Evolutionary conservation across 495 filamentous ascomycete species (phyloP).

Genomic region (Haplographium delicatum): DNA sequence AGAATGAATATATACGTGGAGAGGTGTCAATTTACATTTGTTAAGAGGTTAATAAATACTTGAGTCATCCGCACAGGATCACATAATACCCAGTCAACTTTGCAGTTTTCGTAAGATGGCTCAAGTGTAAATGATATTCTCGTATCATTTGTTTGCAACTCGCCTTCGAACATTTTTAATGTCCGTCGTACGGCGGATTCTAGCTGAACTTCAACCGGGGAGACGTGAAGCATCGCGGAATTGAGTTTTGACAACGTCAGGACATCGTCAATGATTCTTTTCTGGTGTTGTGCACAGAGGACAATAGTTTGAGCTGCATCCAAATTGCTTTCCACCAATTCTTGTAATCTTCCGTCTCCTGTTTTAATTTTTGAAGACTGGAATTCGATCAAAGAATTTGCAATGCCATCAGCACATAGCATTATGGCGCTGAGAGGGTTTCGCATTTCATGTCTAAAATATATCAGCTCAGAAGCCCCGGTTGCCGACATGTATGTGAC

Average conservation of each 20-base stretch:
- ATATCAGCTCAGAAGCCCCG: neutral
- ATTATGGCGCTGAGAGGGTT: constrained; percentile 58
- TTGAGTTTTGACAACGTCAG: constrained; percentile 80
- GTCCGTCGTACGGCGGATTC: constrained; percentile 57
- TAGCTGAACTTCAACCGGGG: constrained; percentile 67
- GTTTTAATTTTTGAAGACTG: neutral
- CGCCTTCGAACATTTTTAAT: constrained; percentile 59
- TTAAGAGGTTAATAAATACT: constrained; percentile 71
- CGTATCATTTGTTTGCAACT: constrained; percentile 50
- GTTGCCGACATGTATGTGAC: neutral
- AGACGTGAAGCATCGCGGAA: constrained; percentile 67
- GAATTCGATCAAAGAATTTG: constrained; percentile 8
- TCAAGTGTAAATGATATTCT: constrained; percentile 47
- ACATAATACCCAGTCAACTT: constrained; percentile 62
- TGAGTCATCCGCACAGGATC: constrained; percentile 74
- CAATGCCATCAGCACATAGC: constrained; percentile 60
- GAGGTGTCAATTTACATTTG: constrained; percentile 37
- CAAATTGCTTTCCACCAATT: constrained; percentile 50
- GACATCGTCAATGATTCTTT: constrained; percentile 65
- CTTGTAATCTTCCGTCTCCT: neutral
- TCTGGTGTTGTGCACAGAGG: constrained; percentile 77
- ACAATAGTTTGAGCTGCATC: constrained; percentile 78
- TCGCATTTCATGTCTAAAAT: constrained; percentile 58
- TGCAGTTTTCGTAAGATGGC: constrained; percentile 45
- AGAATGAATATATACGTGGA: neutral